Base-by-base conservation (phyloP, 140 eudicot species). In the Anethum foeniculum region DNA sequence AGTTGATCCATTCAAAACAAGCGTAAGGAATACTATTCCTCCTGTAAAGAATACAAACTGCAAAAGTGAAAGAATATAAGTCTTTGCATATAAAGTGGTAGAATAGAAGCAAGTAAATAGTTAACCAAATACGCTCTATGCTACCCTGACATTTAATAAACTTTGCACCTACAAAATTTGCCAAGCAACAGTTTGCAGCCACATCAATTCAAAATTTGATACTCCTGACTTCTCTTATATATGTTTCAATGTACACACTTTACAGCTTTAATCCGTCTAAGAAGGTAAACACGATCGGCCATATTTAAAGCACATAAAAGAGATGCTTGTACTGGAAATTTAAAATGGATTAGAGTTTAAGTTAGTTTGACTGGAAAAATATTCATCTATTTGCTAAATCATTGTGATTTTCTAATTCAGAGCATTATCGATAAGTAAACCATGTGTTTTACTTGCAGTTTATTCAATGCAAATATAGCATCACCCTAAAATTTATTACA, bases 11-110 rank as follows among this genome's bases (percentile, higher is more conserved):
- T 94, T 94, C 78, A 94, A 79, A 23, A 92, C 87, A 43, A 94
- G 97, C 30, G 99, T 94, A 23, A 94, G 88, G 78, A 94, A 90
- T 60, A 94, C 97, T 58, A 87, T 89, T 76, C 99, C 99, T 60
- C 99, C 97, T 1, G 99, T 94, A 83, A 94, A 90, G 86, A 94
- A 94, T 73, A 92, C 96, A 83, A 94, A 94, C 97, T 95, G 97
- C 97, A 89, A 28, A 76, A 75, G 69, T n/a, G 32, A 77, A 36
- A 44, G 4, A 28, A 75, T 34, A 75, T 27, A 39, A 79, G 8
- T 18, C 39, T 18, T 34, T 43, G 28, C 64, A 72, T 56, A 65
- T 32, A 41, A 36, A 68, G 71, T 1, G 49, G 32, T 60, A 13
- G 15, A 60, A 10, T 43, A 8, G 64, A 56, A 49, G 5, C 43